These are phyloP conservation scores for Coemansia sp. DNA, from an alignment of 192 early-diverging fungal species.

Conservation along the genomic window DNA sequence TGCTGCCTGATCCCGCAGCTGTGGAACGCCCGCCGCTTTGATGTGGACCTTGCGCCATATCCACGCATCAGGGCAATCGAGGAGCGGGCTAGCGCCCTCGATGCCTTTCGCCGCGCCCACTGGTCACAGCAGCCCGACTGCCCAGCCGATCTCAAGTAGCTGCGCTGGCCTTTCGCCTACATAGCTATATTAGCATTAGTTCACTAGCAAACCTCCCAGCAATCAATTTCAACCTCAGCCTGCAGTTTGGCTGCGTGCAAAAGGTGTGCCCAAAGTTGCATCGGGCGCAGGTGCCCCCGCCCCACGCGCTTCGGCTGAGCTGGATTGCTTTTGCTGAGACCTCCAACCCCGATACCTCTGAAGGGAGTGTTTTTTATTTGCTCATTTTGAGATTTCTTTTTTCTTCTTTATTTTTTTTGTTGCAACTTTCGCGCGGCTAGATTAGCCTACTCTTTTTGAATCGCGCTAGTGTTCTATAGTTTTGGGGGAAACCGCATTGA, in stretches of 20 bases:
- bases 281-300: no score
- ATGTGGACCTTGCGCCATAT: slow-evolving; percentile 67
- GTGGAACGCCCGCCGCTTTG: slow-evolving; percentile 70
- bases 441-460: background rate
- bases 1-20: slow-evolving; percentile 72
- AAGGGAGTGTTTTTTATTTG: background rate
- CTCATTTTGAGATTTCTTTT: background rate
- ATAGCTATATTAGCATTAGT: no score
- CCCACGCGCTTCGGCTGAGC: background rate
- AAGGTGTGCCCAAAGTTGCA: no score
- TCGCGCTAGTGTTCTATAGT: background rate
- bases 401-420: background rate
- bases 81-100: slow-evolving; percentile 52
- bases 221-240: no score
- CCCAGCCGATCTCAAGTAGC: slow-evolving; percentile 48
- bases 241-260: no score
- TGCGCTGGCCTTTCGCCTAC: background rate
- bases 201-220: no score
- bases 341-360: no score
- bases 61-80: slow-evolving; percentile 66
- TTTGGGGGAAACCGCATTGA: background rate
- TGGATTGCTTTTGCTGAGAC: background rate
- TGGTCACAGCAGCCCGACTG: slow-evolving; percentile 65
- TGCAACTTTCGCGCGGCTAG: no score
- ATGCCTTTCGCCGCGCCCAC: slow-evolving; percentile 63